These are phyloP conservation scores for Nitzschia sp. DNA, from an alignment of 108 stramenopile genomes.

Conservation along the genomic window DNA sequence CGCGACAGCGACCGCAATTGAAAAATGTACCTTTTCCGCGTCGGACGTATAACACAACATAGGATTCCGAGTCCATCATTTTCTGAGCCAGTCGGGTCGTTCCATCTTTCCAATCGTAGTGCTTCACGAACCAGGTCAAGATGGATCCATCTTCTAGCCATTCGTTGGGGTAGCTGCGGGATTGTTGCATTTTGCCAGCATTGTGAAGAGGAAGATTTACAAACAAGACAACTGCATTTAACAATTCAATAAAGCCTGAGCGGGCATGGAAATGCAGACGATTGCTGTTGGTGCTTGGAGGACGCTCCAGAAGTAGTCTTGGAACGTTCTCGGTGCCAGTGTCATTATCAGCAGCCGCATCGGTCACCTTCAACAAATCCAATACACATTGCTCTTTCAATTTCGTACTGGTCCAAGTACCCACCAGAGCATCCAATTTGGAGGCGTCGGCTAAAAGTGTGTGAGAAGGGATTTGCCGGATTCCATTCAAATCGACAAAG, in stretches of 20 bases:
- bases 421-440: slow-evolving; percentile 11
- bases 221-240: slow-evolving; percentile 37
- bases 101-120: slow-evolving; percentile 37
- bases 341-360: not conserved
- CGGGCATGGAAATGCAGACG: slow-evolving; percentile 36
- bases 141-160: slow-evolving; percentile 38
- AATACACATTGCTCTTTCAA: slow-evolving; percentile 33
- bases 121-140: slow-evolving; percentile 41
- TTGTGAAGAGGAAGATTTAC: slow-evolving; percentile 29
- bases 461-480: slow-evolving; percentile 30
- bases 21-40: slow-evolving; percentile 29
- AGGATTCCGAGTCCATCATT: not conserved
- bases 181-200: not conserved
- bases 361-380: slow-evolving; percentile 12
- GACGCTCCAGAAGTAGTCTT: not conserved
- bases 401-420: slow-evolving; percentile 15
- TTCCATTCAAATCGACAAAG: slow-evolving; percentile 30
- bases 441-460: slow-evolving; percentile 6
- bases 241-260: slow-evolving; percentile 34
- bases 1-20: slow-evolving; percentile 41
- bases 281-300: not conserved
- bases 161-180: slow-evolving; percentile 45
- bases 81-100: slow-evolving; percentile 18
- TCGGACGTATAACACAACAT: slow-evolving; percentile 35
- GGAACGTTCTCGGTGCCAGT: not conserved